Base-by-base conservation (phyloP, 1,284 basidiomycete genomes). In the Filobasidium uniguttulatum region DNA sequence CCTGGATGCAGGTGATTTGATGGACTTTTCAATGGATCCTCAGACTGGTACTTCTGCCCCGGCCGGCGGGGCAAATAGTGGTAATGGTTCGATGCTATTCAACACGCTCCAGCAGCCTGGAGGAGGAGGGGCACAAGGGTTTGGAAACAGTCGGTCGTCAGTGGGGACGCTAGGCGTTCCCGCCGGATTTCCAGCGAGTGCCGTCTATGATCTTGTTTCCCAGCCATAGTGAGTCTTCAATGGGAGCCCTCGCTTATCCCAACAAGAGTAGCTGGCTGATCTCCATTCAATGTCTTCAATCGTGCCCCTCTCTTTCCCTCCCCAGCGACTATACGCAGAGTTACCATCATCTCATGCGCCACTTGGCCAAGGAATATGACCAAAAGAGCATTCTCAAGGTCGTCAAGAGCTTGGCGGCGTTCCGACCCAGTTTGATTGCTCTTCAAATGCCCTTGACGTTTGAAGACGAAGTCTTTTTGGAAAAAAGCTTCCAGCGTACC, bases 351-450 rank as follows among this genome's bases (percentile, higher is more conserved):
- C 73, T 94, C 60, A 93, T 94, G 85, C 85, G 87, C 69, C 84
- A 88, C 66, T 73, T 94, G 48, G 82, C 82, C 43, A 78, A 77
- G 59, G 78, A 85, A 57, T 97, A 94, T 68, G 88, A 93, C 62
- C 94, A 96, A 72, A 84, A 85, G 62, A 90, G 96, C 60, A 89
- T 93, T 51, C 69, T 98, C 38, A 85, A 89, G 48, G 84, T 98
- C 57, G 90, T 97, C 22, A 82, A 89, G 37, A 87, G 90, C 15
- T 74, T 98, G 46, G 89, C 93, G 31, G 88, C 94, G 44, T 93
- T 91, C 66, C 78, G 93, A 46, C 93, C 93, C 8, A 90, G 85
- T 49, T 76, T 97, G 52, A 97, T 98, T 62, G 91, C 93, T 6
- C 72, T 97, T 46, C 91, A 97, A 76, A 90, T 91, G 85, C 85